Base-by-base conservation (phyloP, 257 asterid species). In the Solanum raphanifolium region DNA sequence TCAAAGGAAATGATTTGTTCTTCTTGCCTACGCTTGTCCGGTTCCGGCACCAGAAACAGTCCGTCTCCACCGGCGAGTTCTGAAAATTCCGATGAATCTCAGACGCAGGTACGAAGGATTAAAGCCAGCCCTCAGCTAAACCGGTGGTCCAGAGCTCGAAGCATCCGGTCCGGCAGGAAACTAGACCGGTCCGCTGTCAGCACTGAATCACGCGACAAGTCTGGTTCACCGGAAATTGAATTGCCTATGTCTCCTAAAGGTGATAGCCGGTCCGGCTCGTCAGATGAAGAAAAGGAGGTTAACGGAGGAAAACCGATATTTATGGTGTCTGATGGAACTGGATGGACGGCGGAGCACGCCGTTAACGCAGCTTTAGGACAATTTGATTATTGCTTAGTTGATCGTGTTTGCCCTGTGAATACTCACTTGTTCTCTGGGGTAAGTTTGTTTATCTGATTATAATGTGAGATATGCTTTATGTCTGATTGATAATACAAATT, bases 401-500 rank as follows among this genome's bases (percentile, higher is more conserved):
- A 96, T 87, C 94, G 98, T 66, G 94, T 86, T 87, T 95, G 99
- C 90, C 91, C 98, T 1, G 96, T 95, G 72, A 94, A 90, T 87
- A 97, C 99, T 34, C 98, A 97, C 92, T 89, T 97, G 91, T 97
- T 97, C 88, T 95, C 99, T 4, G 98, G 98, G 93, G 99, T 96
- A 90, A 86, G 93, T 90, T 79, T 84, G 12, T 4, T 48, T 81
- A 20, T 79, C 11, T 58, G 66, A 58, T 7, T 20, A 58, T 58
- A 58, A 7, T 20, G 1, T 58, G 66, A 5, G 66, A 58, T 58
- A 58, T 58, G 10, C 4, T 7, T 58, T 58, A 20, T 62, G 31
- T n/a, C 27, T 62, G 31, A 4, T 62, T n/a, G 6, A 62, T n/a
- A 11, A 23, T 62, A 9, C 0, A 62, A 23, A 62, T 62, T 58